Evolutionary conservation across 306 rosid species (phyloP), one percentile per base, ranked within the genome.

Genomic region (Lathyrus sativus): DNA sequence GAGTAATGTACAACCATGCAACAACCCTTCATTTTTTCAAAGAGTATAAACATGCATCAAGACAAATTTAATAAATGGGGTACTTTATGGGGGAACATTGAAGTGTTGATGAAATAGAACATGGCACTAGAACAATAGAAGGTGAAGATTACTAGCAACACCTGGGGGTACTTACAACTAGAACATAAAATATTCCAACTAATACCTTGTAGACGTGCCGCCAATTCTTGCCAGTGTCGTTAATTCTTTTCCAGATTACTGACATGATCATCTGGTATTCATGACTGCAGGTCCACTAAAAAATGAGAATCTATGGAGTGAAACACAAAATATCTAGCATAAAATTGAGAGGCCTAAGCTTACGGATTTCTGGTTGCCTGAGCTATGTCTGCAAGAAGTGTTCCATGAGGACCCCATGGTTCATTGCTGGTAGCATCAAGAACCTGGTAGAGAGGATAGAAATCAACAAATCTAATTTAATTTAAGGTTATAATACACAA

Each of bases 341-440:
- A 65, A 43, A 72, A 46, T 50, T 9, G 62, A 56, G 13, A 55
- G 13, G 17, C 64, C 13, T 11, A 70, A 38, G 74, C 95, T 85
- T 84, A 95, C 99, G 88, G 86, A 71, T 95, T 95, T 83, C 95
- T 84, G 62, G 96, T 85, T 48, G 97, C 95, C 78, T 78, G 83
- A 68, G 99, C 92, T 78, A 95, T 88, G 78, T 95, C 97, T 14
- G 97, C 92, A 76, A 95, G 99, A 81, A 95, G 89, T 26, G 96
- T 65, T 81, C 99, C 99, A 82, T 95, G 99, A 73, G 99, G 99
- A 75, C 99, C 99, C 99, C 99, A 95, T 33, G 97, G 91, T 78
- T 95, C 99, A 78, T 95, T 95, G 90, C 97, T 95, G 58, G 99
- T 95, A 77, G 99, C 75, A 88, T 95, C 99, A 69, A 95, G 95